Conservation (phyloP, 1,284 basidiomycete species). For the Fomitopsis betulina region DNA sequence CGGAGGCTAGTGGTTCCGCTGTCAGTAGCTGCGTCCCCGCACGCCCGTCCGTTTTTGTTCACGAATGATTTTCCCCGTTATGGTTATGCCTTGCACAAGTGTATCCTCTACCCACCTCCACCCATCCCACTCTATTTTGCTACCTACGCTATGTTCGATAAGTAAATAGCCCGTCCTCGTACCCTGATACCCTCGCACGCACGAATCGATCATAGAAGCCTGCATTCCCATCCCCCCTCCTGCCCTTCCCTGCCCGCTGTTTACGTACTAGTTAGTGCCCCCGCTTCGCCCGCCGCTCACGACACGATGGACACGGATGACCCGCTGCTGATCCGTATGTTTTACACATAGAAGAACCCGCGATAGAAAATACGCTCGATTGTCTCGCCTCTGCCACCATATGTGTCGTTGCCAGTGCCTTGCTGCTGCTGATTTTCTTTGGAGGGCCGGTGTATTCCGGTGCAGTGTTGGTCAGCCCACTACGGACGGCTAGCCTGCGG, state of each 20-base stretch:
- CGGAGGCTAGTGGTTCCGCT: neutral
- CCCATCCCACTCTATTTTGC: neutral
- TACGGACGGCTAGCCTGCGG: too few relatives aligned
- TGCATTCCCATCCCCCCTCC: neutral
- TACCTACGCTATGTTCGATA: neutral
- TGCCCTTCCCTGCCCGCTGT: neutral
- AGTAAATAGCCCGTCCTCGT: neutral
- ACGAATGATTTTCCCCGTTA: neutral
- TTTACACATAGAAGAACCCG: neutral
- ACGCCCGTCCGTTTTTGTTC: neutral
- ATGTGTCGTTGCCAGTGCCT: neutral
- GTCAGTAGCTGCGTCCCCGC: neutral
- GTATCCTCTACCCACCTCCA: neutral
- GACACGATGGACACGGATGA: slow-evolving; percentile 1
- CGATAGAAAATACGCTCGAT: neutral
- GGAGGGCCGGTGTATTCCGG: too few relatives aligned
- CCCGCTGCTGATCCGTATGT: neutral
- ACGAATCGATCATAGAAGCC: neutral
- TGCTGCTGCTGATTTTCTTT: neutral
- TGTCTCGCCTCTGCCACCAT: neutral
- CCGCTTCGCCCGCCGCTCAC: neutral
- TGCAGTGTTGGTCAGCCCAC: too few relatives aligned
- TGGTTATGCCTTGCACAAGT: neutral
- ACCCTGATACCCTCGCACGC: neutral
- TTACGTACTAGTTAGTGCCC: neutral